phyloP scores from a whole-genome alignment of 176 grass and related monocot species.

The Rhynchospora pubera region DNA sequence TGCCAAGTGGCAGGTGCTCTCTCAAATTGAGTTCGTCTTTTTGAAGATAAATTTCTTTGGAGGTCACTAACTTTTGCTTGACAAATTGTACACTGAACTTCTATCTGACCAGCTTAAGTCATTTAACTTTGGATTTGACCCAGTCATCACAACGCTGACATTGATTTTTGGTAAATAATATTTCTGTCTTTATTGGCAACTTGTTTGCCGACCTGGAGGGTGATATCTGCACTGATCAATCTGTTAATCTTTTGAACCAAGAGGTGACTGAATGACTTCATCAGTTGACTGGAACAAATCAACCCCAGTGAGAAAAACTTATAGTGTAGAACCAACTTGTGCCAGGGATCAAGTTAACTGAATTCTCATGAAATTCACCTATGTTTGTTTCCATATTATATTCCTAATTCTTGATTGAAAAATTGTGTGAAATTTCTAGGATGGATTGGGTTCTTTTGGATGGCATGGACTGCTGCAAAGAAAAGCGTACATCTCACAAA shows the following conservation, averaged over 20 bases:
- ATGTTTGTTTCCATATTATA: background rate
- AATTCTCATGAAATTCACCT: background rate
- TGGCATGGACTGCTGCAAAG: slow-evolving; percentile 38
- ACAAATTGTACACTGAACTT: background rate
- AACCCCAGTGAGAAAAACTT: background rate
- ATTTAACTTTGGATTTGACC: background rate
- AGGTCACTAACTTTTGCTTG: background rate
- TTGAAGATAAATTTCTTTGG: background rate
- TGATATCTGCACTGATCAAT: background rate
- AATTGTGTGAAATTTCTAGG: slow-evolving; percentile 31
- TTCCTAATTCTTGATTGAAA: background rate
- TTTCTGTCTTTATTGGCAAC: background rate
- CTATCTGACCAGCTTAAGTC: background rate
- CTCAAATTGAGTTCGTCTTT: background rate
- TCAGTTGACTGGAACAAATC: background rate
- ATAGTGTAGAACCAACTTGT: background rate
- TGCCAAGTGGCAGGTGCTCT: background rate
- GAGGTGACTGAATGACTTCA: background rate
- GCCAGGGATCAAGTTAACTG: background rate
- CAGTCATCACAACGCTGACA: background rate
- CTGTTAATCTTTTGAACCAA: background rate
- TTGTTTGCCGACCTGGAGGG: background rate
- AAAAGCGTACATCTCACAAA: slow-evolving; percentile 41
- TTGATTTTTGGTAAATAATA: background rate
- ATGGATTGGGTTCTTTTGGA: slow-evolving; percentile 64